These are phyloP conservation scores for Hansenula anomala DNA, from an alignment of 1,139 yeast species.

Conservation along the genomic window DNA sequence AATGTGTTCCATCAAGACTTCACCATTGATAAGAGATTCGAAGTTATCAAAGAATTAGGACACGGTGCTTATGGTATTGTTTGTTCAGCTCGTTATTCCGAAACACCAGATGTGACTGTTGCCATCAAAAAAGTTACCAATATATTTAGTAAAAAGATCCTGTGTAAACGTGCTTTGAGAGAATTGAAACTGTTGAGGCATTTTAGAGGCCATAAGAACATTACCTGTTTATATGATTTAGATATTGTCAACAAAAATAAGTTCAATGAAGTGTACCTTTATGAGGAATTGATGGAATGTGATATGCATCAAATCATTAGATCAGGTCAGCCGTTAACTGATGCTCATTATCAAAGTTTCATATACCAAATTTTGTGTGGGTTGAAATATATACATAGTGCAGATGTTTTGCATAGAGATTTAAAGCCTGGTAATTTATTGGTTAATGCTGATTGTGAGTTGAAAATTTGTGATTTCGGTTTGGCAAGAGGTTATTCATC, in stretches of 20 bases:
- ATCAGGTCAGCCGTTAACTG: slow-evolving; percentile 91
- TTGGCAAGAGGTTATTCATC: slow-evolving; percentile 91
- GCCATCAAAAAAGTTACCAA: slow-evolving; percentile 95
- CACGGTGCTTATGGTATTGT: slow-evolving; percentile 98
- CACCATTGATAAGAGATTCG: slow-evolving; percentile 78
- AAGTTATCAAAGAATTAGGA: slow-evolving; percentile 85
- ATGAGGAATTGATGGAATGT: slow-evolving; percentile 96
- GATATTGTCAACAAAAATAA: slow-evolving; percentile 80
- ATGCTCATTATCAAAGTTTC: slow-evolving; percentile 90
- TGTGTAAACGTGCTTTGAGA: slow-evolving; percentile 85
- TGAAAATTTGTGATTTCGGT: slow-evolving; percentile 95
- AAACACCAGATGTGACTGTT: slow-evolving; percentile 69
- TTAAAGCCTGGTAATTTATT: slow-evolving; percentile 89
- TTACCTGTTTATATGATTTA: slow-evolving; percentile 88
- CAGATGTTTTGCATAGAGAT: slow-evolving; percentile 92
- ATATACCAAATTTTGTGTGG: slow-evolving; percentile 92
- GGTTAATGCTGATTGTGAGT: slow-evolving; percentile 94
- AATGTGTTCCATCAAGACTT: slow-evolving; percentile 88
- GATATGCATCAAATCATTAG: slow-evolving; percentile 96
- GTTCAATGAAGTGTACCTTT: slow-evolving; percentile 86
- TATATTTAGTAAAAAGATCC: slow-evolving; percentile 80
- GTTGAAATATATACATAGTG: slow-evolving; percentile 88
- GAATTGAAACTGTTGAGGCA: slow-evolving; percentile 85
- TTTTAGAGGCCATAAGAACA: slow-evolving; percentile 89
- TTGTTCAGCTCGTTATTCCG: slow-evolving; percentile 82